Base-by-base conservation (phyloP, 768 basidiomycete species). In the Hygrophorus pudorinus region DNA sequence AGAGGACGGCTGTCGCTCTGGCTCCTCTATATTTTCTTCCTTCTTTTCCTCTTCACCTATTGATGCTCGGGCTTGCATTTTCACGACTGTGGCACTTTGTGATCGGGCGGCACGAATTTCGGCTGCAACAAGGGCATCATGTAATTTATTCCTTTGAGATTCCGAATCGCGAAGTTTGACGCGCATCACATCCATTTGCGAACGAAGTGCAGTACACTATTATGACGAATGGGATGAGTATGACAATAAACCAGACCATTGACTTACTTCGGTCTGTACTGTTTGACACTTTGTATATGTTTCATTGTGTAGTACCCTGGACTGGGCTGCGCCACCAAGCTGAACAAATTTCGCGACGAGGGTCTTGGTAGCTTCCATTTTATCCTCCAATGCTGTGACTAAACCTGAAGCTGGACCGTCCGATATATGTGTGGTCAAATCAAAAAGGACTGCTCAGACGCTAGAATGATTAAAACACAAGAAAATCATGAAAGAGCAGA, bases 91-190 rank as follows among this genome's bases (percentile, higher is more conserved):
- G 36, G 62, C 62, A 51, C 81, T 83, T 48, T 65, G 70, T 20
- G 73, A 53, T 44, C 84, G 71, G 48, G 85, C 84, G 32, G 75
- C 60, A 17, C 79, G 78, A 45, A 65, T 78, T 59, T 86, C 79
- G 1, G 78, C 71, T 5, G 63, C 60, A 12, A 71, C 56, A 24
- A 86, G 75, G 16, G 73, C 68, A 30, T 68, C 63, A 45, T 69
- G 68, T 49, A 71, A 75, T 51, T 60, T 61, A 21, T 75, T 69
- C 43, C 65, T 72, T 51, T 74, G 68, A 20, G 60, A 56, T 51
- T 76, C 65, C 0, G 64, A 65, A 42, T 81, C 76, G 40, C 66
- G 59, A 33, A 85, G 60, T 53, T 67, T 65, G 33, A 65, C 59
- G 38, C 67, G 70, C 45, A 76, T 62, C 20, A 76, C 46, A 44